Base-by-base conservation (phyloP, 148 eudicot species). In the Arctostaphylos glauca region DNA sequence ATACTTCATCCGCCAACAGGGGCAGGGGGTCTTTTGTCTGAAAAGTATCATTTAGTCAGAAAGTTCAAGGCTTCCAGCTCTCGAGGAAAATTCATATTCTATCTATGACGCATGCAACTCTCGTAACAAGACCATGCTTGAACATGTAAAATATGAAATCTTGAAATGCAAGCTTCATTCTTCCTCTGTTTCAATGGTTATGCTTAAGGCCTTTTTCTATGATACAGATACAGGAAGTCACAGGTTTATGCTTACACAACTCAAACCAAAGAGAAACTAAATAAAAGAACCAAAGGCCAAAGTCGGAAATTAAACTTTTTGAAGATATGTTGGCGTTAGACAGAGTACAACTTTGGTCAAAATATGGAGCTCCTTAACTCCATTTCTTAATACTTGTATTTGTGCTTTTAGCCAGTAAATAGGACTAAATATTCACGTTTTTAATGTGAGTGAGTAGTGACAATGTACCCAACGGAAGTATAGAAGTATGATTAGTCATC, bases 1-100 rank as follows among this genome's bases (percentile, higher is more conserved):
- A 87, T 85, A 58, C 58, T 84, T 90, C 86, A 82, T 88, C 90
- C 87, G 89, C 82, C 89, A 23, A 72, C 82, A 80, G 58, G 76
- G 80, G 49, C 81, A 62, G 44, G 78, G 59, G 72, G 38, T 50
- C 78, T 81, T 83, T 46, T 74, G 84, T 90, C 97, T 92, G 88
- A 81, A 89, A 84, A 80, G 47, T 53, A 86, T 78, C 70, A 56
- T 21, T 7, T 52, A 8, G 71, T 81, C 53, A 86, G 59, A 77
- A 72, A 56, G 23, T 19, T 79, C 73, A 15, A 66, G 43, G 43
- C 31, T 25, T 66, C 44, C 49, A 15, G 23, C 78, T 19, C 80
- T 48, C 55, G n/a, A 76, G 19, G 19, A 9, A 71, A 56, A 74
- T 68, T 73, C 67, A 49, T 31, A 47, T 72, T 56, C 10, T 62